Evolutionary conservation across 2,329 filamentous ascomycete species (phyloP).

Genomic region (Microcera coccophila): DNA sequence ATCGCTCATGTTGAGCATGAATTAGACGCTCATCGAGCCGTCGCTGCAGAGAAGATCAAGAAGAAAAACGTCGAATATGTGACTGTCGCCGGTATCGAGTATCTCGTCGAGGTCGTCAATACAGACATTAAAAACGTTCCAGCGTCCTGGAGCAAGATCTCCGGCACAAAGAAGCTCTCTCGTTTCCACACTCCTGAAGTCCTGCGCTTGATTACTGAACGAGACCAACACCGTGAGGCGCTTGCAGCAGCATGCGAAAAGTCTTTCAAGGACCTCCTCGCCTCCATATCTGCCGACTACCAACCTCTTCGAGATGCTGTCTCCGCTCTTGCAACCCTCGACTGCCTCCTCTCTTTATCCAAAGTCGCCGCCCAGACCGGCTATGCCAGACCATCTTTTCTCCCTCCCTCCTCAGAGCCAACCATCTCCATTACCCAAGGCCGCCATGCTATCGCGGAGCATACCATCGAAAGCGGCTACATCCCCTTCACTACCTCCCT

Average conservation of each 20-base stretch:
- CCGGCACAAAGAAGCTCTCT: conserved; percentile 85
- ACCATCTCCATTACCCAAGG: conserved; percentile 62
- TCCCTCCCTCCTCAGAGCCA: conserved; percentile 58
- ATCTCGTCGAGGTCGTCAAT: conserved; percentile 88
- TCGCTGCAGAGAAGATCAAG: conserved; percentile 67
- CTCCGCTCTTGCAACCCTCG: conserved; percentile 77
- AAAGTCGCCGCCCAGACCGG: conserved; percentile 80
- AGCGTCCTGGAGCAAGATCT: conserved; percentile 92
- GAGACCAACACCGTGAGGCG: conserved; percentile 92
- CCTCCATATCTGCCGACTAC: conserved; percentile 76
- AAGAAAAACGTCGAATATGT: conserved; percentile 71
- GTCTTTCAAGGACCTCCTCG: conserved; percentile 70
- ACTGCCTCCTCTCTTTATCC: conserved; percentile 84
- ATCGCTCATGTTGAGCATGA: conserved; percentile 92
- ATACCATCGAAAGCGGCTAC: conserved; percentile 77
- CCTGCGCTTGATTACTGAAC: conserved; percentile 73
- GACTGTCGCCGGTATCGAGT: conserved; percentile 88
- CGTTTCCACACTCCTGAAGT: conserved; percentile 95
- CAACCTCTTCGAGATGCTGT: conserved; percentile 86
- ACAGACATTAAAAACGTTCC: conserved; percentile 78
- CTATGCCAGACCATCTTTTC: conserved; percentile 73
- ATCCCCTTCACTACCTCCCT: conserved; percentile 85
- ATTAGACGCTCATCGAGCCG: conserved; percentile 69
- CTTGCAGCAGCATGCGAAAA: conserved; percentile 86
- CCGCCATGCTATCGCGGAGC: conserved; percentile 94